Percentiles rank a stretch among this genome's conserved stretches.
Conservation (phyloP, 768 basidiomycete genomes). For the Panellus pusillus region DNA sequence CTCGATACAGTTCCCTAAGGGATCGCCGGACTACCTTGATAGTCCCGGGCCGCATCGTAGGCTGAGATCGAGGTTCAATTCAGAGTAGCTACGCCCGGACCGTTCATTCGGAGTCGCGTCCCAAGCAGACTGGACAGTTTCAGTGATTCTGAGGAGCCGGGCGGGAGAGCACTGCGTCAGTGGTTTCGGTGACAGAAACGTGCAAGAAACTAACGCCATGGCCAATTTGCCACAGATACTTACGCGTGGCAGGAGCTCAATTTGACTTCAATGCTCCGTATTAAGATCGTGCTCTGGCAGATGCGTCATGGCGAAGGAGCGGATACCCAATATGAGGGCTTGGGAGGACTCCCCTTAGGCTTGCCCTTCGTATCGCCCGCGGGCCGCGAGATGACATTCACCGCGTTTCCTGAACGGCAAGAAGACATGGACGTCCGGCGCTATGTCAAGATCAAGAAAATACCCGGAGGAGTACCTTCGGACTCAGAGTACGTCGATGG, state of each 20-base stretch:
- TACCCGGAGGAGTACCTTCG: constrained; percentile 87
- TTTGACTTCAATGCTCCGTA: constrained; percentile 81
- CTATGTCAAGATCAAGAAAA: constrained; percentile 98
- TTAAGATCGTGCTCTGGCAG: constrained; percentile 89
- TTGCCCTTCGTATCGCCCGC: constrained; percentile 83
- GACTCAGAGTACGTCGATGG: constrained; percentile 99
- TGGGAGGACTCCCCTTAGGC: constrained; percentile 86
- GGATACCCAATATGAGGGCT: constrained; percentile 77
- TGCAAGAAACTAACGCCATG: constrained; percentile 2
- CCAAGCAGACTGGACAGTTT: constrained; percentile 72
- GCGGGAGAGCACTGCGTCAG: constrained; percentile 86
- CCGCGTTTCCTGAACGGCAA: too few species aligned
- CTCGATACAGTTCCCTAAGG: too few species aligned
- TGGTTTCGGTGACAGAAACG: too few species aligned
- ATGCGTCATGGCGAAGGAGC: constrained; percentile 81
- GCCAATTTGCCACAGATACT: constrained; percentile 57
- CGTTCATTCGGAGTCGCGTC: constrained; percentile 81
- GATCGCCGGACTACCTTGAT: too few species aligned
- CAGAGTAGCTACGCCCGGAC: constrained; percentile 70
- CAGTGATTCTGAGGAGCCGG: constrained; percentile 73
- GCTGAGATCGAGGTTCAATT: too few species aligned
- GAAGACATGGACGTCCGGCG: too few species aligned
- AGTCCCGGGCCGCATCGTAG: too few species aligned
- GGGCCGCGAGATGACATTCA: too few species aligned
- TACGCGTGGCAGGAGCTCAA: constrained; percentile 86